A percentile compares a stretch with the other conserved stretches of the same genome.
These are phyloP conservation scores for Castanopsis chinensis DNA, from an alignment of 306 rosid species.

Conservation along the genomic window DNA sequence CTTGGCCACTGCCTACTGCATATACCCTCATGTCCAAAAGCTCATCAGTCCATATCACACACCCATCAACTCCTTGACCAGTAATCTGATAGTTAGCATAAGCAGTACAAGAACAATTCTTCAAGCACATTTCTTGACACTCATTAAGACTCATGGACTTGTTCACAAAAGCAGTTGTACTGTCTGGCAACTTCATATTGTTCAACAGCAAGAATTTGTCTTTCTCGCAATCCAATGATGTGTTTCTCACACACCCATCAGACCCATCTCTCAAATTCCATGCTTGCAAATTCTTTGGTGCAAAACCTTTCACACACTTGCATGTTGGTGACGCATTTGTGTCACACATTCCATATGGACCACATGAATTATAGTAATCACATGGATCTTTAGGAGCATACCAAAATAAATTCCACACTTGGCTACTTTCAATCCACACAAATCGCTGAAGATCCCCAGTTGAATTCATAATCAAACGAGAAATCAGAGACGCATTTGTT, in stretches of 20 bases:
- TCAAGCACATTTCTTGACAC: constrained; percentile 41
- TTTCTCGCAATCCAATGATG: constrained; percentile 34
- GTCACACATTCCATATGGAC: constrained; percentile 61
- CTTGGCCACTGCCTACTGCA: constrained; percentile 46
- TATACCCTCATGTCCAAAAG: constrained; percentile 50
- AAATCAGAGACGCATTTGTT: constrained; percentile 9
- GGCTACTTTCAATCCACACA: constrained; percentile 39
- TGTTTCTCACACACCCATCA: constrained; percentile 69
- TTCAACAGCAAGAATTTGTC: constrained; percentile 39
- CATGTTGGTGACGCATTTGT: constrained; percentile 63
- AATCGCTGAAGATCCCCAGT: constrained; percentile 37
- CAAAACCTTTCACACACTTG: constrained; percentile 55
- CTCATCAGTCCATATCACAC: constrained; percentile 53
- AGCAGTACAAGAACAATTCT: constrained; percentile 64
- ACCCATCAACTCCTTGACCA: constrained; percentile 59
- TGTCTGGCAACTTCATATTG: constrained; percentile 66
- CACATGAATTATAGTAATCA: constrained; percentile 46
- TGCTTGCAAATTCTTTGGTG: constrained; percentile 46
- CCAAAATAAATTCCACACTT: constrained; percentile 54
- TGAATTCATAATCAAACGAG: constrained; percentile 38
- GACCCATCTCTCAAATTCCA: constrained; percentile 79
- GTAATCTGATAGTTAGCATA: constrained; percentile 38
- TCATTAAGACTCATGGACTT: constrained; percentile 37
- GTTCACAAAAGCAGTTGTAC: constrained; percentile 37
- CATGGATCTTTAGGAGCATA: constrained; percentile 71